These are phyloP conservation scores for Clonostachys rhizophaga DNA, from an alignment of 2,329 filamentous ascomycete species.

Conservation along the genomic window DNA sequence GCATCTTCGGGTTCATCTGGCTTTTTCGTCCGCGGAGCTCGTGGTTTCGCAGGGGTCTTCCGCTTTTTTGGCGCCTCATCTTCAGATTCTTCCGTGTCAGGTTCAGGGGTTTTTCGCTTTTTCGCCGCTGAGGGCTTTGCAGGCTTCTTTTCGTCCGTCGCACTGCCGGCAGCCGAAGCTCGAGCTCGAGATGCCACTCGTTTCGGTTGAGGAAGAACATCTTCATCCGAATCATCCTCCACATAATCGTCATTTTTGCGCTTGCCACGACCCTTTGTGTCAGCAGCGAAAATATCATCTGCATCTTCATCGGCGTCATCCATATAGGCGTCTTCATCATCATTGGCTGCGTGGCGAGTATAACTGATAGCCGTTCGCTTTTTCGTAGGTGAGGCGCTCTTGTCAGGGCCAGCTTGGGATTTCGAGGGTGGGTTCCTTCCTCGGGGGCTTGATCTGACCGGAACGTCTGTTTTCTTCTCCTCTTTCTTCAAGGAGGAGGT, in stretches of 20 bases:
- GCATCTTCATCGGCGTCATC: slow-evolving; percentile 67
- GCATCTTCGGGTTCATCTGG: slow-evolving; percentile 62
- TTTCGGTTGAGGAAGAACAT: slow-evolving; percentile 57
- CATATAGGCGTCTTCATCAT: slow-evolving; percentile 53
- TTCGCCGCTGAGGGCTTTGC: slow-evolving; percentile 23
- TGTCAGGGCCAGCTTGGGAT: slow-evolving; percentile 26
- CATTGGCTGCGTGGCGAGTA: slow-evolving; percentile 33
- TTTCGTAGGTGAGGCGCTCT: slow-evolving; percentile 23
- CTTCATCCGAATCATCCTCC: slow-evolving; percentile 70
- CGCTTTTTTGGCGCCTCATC: slow-evolving; percentile 59
- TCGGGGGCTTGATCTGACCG: slow-evolving; percentile 49
- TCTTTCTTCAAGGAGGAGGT: slow-evolving; percentile 35
- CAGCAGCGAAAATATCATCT: slow-evolving; percentile 79
- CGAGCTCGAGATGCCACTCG: slow-evolving; percentile 41
- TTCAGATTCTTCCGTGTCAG: slow-evolving; percentile 48
- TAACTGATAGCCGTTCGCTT: slow-evolving; percentile 35
- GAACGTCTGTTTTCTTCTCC: slow-evolving; percentile 31
- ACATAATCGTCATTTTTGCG: slow-evolving; percentile 70
- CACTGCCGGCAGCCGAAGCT: slow-evolving; percentile 10
- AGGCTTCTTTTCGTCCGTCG: slow-evolving; percentile 19
- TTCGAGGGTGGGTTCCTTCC: slow-evolving; percentile 15
- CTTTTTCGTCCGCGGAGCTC: slow-evolving; percentile 59
- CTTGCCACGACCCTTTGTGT: slow-evolving; percentile 61
- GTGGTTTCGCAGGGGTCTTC: slow-evolving; percentile 51
- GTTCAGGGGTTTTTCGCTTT: slow-evolving; percentile 55